Base-by-base conservation (phyloP, 768 basidiomycete genomes). In the Cystofilobasidium capitatum region DNA sequence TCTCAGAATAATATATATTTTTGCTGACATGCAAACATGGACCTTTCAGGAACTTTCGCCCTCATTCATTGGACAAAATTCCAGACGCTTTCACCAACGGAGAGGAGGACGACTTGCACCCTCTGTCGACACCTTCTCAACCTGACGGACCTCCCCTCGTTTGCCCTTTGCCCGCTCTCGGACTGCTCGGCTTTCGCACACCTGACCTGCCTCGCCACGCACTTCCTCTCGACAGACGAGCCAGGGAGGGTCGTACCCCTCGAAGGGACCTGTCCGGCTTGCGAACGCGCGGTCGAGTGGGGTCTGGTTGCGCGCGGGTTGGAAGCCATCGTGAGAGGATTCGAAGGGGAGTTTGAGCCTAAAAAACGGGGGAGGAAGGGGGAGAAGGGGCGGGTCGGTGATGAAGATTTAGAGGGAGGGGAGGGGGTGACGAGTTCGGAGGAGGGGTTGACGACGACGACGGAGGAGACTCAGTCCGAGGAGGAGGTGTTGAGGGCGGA, bases 271-370 rank as follows among this genome's bases (percentile, higher is more conserved):
- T 58, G 33, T 8, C 24, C 35, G 37, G 22, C 35, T 16, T 69
- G 68, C 22, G 29, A 13, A 1, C 36, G 57, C 40, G 60, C 63
- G 39, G 44, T 40, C 5, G 62, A 58, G 16, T 69, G 68, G 68
- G 68, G 68, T 10, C 2, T 24, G 44, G 33, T 69, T 13, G 37
- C 64, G 12, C 40, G 68, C 16, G 62, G 68, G 9, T 58, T 62
- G 26, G 58, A 62, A 42, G 39, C 66, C 13, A 26, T 61, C 31
- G 60, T 42, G 51, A 40, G 66, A 42, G 66, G 66, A 5, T 20
- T 36, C 36, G 55, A 58, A 16, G 68, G 63, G 17, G 31, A 35
- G 35, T 59, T 47, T 36, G 68, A 60, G 14, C 61, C 44, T 4
- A 12, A 35, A 26, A 12, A n/a, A 16, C 45, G 35, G 58, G 39